Evolutionary conservation across 495 filamentous ascomycete genomes (phyloP).

Genomic region (Penicillium ucsense): DNA sequence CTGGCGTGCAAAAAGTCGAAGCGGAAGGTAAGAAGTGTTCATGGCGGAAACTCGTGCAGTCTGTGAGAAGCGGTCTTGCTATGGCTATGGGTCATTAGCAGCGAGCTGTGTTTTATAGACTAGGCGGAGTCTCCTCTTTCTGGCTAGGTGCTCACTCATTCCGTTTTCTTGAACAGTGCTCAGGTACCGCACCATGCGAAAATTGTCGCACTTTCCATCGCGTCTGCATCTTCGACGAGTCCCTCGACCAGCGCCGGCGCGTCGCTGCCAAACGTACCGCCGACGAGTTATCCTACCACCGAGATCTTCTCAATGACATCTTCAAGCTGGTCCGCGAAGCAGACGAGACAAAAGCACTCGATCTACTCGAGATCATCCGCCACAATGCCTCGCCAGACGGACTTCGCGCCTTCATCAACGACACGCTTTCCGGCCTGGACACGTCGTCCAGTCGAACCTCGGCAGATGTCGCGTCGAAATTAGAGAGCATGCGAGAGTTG

Average conservation of each 20-base stretch:
- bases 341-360: conserved; percentile 17
- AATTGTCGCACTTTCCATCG: conserved; percentile 33
- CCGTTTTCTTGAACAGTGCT: conserved; percentile 21
- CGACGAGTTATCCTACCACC: conserved; percentile 35
- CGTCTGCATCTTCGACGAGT: conserved; percentile 38
- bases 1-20: conserved; percentile 40
- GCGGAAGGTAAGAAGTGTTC: conserved; percentile 22
- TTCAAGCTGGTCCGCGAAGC: conserved; percentile 29
- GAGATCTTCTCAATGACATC: conserved; percentile 32
- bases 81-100: no score
- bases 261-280: conserved; percentile 40
- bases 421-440: conserved; percentile 17
- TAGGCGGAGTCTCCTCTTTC: no score
- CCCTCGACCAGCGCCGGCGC: conserved; percentile 37
- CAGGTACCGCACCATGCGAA: conserved; percentile 30
- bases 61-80: no score
- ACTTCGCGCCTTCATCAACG: conserved; percentile 26
- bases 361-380: conserved; percentile 30
- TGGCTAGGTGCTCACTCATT: no score
- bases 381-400: conserved; percentile 26
- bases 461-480: conserved; percentile 2
- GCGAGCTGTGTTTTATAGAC: no score
- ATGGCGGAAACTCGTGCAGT: no score
- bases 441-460: background rate
- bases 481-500: conserved; percentile 23